Percentiles rank a stretch among this genome's conserved stretches.
Conservation (phyloP, 371 early-diverging fungal genomes). For the Choanephora cucurbitarum region DNA sequence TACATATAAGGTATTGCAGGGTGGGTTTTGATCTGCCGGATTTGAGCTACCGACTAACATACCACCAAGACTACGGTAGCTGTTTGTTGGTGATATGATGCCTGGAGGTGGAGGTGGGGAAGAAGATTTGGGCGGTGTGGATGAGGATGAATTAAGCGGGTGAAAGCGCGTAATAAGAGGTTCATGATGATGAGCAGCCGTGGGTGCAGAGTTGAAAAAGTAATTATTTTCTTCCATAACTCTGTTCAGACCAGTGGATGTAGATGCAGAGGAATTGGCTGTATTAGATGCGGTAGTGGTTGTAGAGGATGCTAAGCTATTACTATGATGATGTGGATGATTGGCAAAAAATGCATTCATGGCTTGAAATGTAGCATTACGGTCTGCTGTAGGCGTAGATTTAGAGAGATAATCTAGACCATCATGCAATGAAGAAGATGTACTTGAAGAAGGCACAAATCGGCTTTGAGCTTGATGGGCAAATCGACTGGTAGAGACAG, state of each 20-base stretch:
- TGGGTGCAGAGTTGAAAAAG: conserved; percentile 10
- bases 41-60: conserved; percentile 42
- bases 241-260: conserved; percentile 23
- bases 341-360: conserved; percentile 17
- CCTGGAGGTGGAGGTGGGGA: conserved; percentile 41
- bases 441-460: conserved; percentile 14
- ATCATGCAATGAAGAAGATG: conserved; percentile 8
- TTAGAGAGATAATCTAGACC: conserved; percentile 31
- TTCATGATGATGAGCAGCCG: conserved; percentile 15
- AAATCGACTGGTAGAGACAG: conserved; percentile 17
- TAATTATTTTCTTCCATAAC: conserved; percentile 23
- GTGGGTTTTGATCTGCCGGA: conserved; percentile 87
- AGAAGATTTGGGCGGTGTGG: conserved; percentile 31
- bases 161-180: conserved; percentile 14
- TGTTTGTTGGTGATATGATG: conserved; percentile 20
- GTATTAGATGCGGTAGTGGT: neutral
- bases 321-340: conserved; percentile 2
- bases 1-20: conserved; percentile 93
- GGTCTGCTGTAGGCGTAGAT: conserved; percentile 28
- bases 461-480: conserved; percentile 1
- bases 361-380: conserved; percentile 10
- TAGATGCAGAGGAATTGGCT: conserved; percentile 13
- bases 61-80: conserved; percentile 25
- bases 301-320: conserved; percentile 5
- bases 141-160: conserved; percentile 28